phyloP scores from a whole-genome alignment of 257 asterid genomes.

The Fraxinus pennsylvanica region DNA sequence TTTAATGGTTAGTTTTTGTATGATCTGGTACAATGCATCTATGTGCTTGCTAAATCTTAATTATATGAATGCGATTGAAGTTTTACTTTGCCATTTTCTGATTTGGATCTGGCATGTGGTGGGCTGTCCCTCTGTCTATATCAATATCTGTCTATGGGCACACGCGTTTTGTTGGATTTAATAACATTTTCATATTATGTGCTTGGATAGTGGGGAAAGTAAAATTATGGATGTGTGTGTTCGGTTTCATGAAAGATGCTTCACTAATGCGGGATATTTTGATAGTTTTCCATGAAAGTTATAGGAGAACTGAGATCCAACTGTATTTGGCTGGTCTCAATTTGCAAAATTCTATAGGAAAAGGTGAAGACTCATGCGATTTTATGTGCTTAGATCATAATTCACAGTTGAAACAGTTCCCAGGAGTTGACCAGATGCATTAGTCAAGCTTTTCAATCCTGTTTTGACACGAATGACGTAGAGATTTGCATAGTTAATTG shows the following conservation, averaged over 20 bases:
- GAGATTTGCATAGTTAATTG: background rate
- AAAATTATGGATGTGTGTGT: too few species aligned
- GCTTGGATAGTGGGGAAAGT: background rate
- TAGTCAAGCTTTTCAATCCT: background rate
- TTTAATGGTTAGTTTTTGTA: background rate
- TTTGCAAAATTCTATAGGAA: background rate
- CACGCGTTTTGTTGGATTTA: background rate
- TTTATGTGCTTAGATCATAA: background rate
- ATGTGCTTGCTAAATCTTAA: background rate
- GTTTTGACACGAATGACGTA: background rate
- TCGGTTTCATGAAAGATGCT: background rate
- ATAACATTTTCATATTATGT: background rate
- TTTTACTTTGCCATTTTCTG: background rate
- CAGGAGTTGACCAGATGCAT: background rate
- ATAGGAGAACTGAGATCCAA: background rate
- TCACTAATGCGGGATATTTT: background rate
- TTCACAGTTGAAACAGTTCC: background rate
- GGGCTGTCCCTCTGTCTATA: background rate
- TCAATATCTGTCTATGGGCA: background rate
- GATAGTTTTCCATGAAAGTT: background rate
- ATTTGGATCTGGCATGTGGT: background rate
- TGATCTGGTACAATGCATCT: background rate
- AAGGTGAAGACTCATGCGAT: background rate
- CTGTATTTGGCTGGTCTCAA: background rate
- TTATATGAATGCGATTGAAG: background rate